A percentile compares a stretch with the other conserved stretches of the same genome.
Evolutionary conservation across 345 rosid genomes (phyloP).

Genomic region (Salix exigua): DNA sequence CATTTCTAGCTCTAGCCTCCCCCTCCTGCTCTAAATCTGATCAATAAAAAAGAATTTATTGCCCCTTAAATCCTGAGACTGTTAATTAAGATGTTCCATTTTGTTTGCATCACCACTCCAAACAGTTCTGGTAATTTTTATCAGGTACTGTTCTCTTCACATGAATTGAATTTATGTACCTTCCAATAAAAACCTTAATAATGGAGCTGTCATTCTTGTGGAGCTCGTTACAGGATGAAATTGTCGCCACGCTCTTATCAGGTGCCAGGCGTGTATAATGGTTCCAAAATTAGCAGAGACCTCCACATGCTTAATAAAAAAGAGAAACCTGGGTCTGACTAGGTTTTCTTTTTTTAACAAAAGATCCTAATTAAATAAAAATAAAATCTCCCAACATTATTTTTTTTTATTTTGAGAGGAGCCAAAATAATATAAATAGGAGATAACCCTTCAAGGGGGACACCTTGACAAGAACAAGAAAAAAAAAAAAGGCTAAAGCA

Average conservation of each 20-base stretch:
- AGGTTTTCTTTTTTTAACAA: no score
- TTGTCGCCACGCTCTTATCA: not conserved
- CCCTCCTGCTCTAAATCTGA: not conserved
- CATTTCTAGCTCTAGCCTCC: not conserved
- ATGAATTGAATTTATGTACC: not conserved
- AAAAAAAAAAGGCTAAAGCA: no score
- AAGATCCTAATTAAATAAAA: no score
- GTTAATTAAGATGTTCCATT: not conserved
- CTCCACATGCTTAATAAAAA: not conserved
- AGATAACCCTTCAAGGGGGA: no score
- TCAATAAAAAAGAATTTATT: not conserved
- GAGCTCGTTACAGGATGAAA: not conserved
- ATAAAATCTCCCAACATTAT: no score
- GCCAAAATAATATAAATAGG: no score
- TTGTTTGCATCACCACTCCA: not conserved
- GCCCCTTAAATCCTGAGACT: not conserved
- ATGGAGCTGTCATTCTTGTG: not conserved
- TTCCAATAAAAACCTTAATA: not conserved
- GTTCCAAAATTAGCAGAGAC: not conserved
- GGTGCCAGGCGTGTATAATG: not conserved
- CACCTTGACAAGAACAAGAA: no score
- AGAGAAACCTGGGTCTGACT: no score
- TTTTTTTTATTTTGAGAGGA: no score
- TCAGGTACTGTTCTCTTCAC: not conserved
- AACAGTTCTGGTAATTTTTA: not conserved